Evolutionary conservation across 768 basidiomycete species (phyloP), one percentile per base, ranked within the genome.

Genomic region (Pholiota microspora): DNA sequence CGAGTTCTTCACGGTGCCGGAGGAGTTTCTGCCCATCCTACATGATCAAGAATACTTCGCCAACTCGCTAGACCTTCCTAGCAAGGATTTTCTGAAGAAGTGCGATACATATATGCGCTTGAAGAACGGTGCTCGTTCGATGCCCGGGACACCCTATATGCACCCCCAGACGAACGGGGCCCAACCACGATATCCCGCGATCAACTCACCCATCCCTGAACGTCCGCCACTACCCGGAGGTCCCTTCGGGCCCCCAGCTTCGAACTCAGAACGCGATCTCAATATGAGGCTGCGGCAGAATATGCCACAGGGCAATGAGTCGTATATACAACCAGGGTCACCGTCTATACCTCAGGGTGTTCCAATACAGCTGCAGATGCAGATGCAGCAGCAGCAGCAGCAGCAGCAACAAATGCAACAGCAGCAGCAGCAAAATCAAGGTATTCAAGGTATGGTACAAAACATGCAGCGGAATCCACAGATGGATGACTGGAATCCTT

Each of bases 51-150:
- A 98, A 28, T 91, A 95, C 68, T 97, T 99, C 67, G 76, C 82
- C 45, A 93, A 85, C 69, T 86, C 84, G 48, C 71, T 94, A 71
- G 96, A 98, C 35, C 79, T 98, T 24, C 93, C 94, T 0, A 85
- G 88, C 60, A 96, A 96, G 69, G 96, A 99, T 42, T 94, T 98
- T 67, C 73, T 98, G 75, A 97, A 92, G 80, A 95, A 92, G 72
- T 92, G 90, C 59, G 92, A 94, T 57, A 87, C 86, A n/a, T 96
- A 93, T 70, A 83, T 93, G 81, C 83, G 82, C 54, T 60, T 88
- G 27, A 89, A 84, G 70, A 75, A 81, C 35, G 86, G 83, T 57
- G 85, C 85, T n/a, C 73, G 79, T 47, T 69, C 77, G 25, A 72
- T 75, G 15, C 62, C 74, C 29, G 61, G 67, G 18, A 73, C 66